Evolutionary conservation across 2,329 filamentous ascomycete species (phyloP).

Genomic region (Aureobasidium sp.): DNA sequence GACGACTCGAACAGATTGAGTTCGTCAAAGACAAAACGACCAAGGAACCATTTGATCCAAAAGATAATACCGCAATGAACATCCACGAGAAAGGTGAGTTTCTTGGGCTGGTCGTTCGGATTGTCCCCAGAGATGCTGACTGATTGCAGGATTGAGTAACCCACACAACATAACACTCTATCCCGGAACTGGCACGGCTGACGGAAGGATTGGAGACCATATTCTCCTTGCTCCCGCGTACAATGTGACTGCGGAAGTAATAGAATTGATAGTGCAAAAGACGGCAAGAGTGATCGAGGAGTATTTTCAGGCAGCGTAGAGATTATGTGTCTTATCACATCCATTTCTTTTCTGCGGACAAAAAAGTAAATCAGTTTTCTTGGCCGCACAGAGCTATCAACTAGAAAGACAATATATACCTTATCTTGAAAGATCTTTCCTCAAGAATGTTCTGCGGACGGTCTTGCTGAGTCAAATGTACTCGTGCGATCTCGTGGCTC

Average conservation of each 20-base stretch:
- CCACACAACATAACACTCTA: slow-evolving; percentile 54
- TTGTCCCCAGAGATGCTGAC: slow-evolving; percentile 13
- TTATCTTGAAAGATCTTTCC: not conserved
- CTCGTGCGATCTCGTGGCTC: not conserved
- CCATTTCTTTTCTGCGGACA: no score
- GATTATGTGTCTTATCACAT: no score
- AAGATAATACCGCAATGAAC: slow-evolving; percentile 38
- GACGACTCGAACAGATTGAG: slow-evolving; percentile 39
- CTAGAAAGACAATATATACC: not conserved
- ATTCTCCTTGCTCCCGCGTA: slow-evolving; percentile 63
- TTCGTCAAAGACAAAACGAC: slow-evolving; percentile 50
- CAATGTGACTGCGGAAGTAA: slow-evolving; percentile 51
- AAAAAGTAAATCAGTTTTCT: not conserved
- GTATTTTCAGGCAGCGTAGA: slow-evolving; percentile 28
- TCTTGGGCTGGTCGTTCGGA: not conserved
- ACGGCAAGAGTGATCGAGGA: slow-evolving; percentile 47
- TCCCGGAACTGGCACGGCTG: slow-evolving; percentile 54
- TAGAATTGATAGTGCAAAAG: slow-evolving; percentile 49
- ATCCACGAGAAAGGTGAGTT: slow-evolving; percentile 46
- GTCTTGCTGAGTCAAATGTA: not conserved
- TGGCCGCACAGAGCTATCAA: not conserved
- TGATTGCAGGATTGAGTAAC: slow-evolving; percentile 31
- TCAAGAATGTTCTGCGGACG: not conserved
- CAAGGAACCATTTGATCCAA: slow-evolving; percentile 47
- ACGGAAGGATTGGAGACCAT: slow-evolving; percentile 58